phyloP scores from a whole-genome alignment of 164 flowering plant species.

The Liriodendron chinense region DNA sequence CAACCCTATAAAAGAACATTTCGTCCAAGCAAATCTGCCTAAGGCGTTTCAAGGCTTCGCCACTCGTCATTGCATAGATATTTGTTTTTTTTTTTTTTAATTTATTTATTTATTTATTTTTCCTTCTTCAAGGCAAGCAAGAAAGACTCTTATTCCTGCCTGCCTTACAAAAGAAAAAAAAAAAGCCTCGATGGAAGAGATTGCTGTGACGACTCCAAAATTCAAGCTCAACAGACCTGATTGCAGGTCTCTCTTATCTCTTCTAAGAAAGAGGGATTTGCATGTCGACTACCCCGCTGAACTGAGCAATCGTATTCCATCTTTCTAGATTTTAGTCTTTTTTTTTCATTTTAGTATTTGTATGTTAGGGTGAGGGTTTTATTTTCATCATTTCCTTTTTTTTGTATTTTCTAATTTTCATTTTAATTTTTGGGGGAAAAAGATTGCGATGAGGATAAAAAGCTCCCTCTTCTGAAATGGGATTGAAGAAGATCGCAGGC shows the following conservation, averaged over 20 bases:
- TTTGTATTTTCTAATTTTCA: neutral
- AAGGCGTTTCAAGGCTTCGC: no score
- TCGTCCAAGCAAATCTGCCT: no score
- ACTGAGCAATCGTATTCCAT: constrained; percentile 18
- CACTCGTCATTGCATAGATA: no score
- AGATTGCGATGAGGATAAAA: constrained; percentile 26
- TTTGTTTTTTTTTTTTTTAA: no score
- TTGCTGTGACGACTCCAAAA: constrained; percentile 22
- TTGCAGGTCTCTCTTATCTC: constrained; percentile 25
- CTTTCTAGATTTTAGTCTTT: neutral
- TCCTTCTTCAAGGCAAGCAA: no score
- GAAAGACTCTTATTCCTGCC: no score
- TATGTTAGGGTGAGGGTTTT: neutral
- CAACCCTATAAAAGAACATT: no score
- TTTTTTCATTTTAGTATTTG: neutral
- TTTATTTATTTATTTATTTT: no score
- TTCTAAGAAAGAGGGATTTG: constrained; percentile 9
- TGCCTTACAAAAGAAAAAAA: no score
- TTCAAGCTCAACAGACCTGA: constrained; percentile 54
- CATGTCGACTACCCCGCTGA: constrained; percentile 31
- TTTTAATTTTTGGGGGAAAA: neutral
- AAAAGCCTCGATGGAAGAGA: neutral
- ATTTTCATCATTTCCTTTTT: neutral
- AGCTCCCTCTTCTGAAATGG: constrained; percentile 32
- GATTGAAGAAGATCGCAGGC: constrained; percentile 27